A percentile compares a stretch with the other conserved stretches of the same genome.
Conservation (phyloP, 2,329 filamentous ascomycete genomes). For the Phaeosphaeria sp. region DNA sequence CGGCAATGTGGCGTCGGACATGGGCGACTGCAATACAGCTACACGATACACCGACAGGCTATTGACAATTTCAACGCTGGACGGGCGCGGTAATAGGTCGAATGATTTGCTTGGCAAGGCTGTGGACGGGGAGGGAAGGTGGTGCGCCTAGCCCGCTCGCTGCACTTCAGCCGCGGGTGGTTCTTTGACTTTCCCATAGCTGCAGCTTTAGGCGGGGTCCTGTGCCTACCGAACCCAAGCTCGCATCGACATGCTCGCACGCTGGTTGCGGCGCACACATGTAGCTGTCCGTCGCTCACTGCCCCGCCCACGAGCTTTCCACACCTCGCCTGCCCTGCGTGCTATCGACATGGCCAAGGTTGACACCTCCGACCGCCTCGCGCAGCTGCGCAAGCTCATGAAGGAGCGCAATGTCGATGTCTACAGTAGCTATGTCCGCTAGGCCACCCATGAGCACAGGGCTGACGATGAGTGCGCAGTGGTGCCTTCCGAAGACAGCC, state of each 20-base stretch:
- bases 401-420: slow-evolving; percentile 84
- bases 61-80: neutral
- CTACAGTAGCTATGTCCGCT: slow-evolving; percentile 70
- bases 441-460: slow-evolving; percentile 2
- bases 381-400: slow-evolving; percentile 84
- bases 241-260: slow-evolving; percentile 36
- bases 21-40: neutral
- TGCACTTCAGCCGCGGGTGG: neutral
- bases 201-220: slow-evolving; percentile 29
- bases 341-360: slow-evolving; percentile 74
- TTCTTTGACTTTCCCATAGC: slow-evolving; percentile 4
- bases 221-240: slow-evolving; percentile 27
- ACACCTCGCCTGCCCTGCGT: slow-evolving; percentile 36
- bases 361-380: slow-evolving; percentile 78
- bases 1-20: neutral
- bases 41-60: neutral
- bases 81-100: neutral
- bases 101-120: neutral
- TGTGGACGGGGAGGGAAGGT: neutral
- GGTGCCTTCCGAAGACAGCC: slow-evolving; percentile 94
- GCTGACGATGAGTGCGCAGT: slow-evolving; percentile 65
- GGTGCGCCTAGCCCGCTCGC: slow-evolving; percentile 1
- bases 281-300: slow-evolving; percentile 26
- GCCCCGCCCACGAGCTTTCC: slow-evolving; percentile 33
- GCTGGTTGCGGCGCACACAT: slow-evolving; percentile 38